Conservation (phyloP, 192 early-diverging fungal genomes). For the Coemansia javaensis region DNA sequence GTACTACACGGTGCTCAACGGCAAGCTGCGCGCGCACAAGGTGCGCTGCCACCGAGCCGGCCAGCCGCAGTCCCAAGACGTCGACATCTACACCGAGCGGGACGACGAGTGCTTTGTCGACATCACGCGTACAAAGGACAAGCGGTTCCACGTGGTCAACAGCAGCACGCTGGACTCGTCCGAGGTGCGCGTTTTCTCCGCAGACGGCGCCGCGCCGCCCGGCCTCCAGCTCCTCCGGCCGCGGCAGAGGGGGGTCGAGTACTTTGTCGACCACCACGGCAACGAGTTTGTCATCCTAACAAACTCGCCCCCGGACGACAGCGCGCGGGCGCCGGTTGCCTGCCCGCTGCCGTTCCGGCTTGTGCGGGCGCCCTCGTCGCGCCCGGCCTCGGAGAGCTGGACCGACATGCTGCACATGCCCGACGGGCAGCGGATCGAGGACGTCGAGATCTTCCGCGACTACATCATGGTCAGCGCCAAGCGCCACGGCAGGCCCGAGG, state of each 20-base stretch:
- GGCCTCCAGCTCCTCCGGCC: constrained; percentile 51
- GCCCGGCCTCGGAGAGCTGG: constrained; percentile 51
- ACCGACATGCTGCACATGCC: constrained; percentile 55
- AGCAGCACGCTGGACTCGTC: constrained; percentile 68
- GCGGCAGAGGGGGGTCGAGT: constrained; percentile 58
- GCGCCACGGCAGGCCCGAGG: constrained; percentile 33
- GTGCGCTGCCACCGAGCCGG: constrained; percentile 38
- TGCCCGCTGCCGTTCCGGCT: constrained; percentile 58
- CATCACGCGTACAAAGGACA: constrained; percentile 70
- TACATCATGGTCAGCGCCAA: constrained; percentile 37
- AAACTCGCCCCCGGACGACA: constrained; percentile 23
- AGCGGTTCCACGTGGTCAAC: constrained; percentile 61
- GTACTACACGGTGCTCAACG: constrained; percentile 66
- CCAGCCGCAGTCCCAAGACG: constrained; percentile 5
- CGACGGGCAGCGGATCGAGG: constrained; percentile 64
- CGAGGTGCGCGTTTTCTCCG: constrained; percentile 56
- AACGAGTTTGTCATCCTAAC: constrained; percentile 46
- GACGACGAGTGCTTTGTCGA: constrained; percentile 70
- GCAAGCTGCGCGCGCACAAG: constrained; percentile 62
- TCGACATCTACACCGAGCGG: constrained; percentile 57
- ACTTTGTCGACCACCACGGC: constrained; percentile 73
- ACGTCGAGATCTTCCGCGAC: constrained; percentile 65
- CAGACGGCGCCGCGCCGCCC: not conserved
- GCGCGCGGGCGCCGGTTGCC: constrained; percentile 18
- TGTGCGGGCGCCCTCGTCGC: constrained; percentile 44